Conservation (phyloP, 805 yeast genomes). For the Danielia reshetovae region DNA sequence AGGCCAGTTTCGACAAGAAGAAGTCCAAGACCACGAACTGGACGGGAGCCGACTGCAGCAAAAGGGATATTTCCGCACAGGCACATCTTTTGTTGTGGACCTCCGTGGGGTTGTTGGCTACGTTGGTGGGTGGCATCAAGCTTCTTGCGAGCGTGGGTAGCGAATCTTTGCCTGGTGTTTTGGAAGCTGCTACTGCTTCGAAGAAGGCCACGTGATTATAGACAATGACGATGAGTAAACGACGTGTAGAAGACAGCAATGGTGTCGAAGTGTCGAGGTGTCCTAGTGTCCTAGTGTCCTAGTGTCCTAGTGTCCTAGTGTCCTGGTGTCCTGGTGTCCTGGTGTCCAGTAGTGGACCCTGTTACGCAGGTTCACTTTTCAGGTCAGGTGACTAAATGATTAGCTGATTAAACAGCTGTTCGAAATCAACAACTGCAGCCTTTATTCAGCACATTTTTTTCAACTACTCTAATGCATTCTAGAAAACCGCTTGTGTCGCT, state of each 20-base stretch:
- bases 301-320: too few species aligned
- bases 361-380: too few species aligned
- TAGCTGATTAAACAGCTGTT: too few species aligned
- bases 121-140: conserved; percentile 50
- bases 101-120: conserved; percentile 41
- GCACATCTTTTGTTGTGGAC: conserved; percentile 72
- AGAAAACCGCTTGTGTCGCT: conserved; percentile 13
- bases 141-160: conserved; percentile 51
- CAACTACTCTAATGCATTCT: too few species aligned
- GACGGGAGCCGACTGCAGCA: conserved; percentile 60
- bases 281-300: too few species aligned
- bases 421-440: too few species aligned
- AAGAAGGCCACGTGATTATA: neutral
- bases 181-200: conserved; percentile 49
- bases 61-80: conserved; percentile 62
- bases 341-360: too few species aligned
- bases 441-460: too few species aligned
- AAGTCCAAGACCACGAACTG: conserved; percentile 47
- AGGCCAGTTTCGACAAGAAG: conserved; percentile 39
- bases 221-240: neutral
- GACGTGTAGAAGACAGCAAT: neutral
- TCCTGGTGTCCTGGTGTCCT: too few species aligned
- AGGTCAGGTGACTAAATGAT: too few species aligned
- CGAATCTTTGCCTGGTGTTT: conserved; percentile 66
- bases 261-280: conserved; percentile 1